Percentiles rank a stretch among this genome's conserved stretches.
Conservation (phyloP, 2,329 filamentous ascomycete genomes). For the Phyllosticta paracitricarpa region DNA sequence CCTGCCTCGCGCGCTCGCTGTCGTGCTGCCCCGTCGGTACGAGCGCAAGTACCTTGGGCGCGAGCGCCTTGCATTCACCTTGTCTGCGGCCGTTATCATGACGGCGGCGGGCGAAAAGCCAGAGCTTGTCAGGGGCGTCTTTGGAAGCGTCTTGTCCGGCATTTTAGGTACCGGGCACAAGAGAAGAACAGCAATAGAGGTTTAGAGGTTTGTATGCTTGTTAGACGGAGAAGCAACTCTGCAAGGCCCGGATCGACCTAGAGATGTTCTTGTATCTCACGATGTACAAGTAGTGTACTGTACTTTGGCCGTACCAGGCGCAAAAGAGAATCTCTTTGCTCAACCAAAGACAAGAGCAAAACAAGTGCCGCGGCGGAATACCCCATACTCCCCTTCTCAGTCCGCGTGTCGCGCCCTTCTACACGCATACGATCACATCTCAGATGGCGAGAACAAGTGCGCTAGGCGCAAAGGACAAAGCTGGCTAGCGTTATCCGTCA, state of each 20-base stretch:
- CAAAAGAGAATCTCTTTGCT: too few relatives aligned
- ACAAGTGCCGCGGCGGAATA: too few relatives aligned
- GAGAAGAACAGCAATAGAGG: not conserved
- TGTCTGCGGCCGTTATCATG: slow-evolving; percentile 23
- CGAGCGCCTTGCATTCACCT: slow-evolving; percentile 21
- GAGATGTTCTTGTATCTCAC: too few relatives aligned
- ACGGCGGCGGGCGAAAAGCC: slow-evolving; percentile 21
- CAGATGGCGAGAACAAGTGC: not conserved
- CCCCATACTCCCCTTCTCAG: too few relatives aligned
- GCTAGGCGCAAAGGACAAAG: not conserved
- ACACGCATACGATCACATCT: not conserved
- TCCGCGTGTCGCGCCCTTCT: too few relatives aligned
- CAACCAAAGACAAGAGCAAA: too few relatives aligned
- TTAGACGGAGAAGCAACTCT: too few relatives aligned
- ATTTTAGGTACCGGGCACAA: slow-evolving; percentile 17
- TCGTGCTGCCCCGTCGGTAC: slow-evolving; percentile 63
- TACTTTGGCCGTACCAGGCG: too few relatives aligned
- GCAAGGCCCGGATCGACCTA: too few relatives aligned
- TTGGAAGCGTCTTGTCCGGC: slow-evolving; percentile 18
- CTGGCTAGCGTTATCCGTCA: not conserved
- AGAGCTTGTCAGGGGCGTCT: slow-evolving; percentile 19
- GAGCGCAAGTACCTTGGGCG: slow-evolving; percentile 19
- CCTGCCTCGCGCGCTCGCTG: slow-evolving; percentile 65
- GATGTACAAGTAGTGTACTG: too few relatives aligned
- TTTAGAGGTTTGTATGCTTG: not conserved